Evolutionary conservation across 1,284 basidiomycete species (phyloP).

Genomic region (Pseudomicrostroma phylloplanum): DNA sequence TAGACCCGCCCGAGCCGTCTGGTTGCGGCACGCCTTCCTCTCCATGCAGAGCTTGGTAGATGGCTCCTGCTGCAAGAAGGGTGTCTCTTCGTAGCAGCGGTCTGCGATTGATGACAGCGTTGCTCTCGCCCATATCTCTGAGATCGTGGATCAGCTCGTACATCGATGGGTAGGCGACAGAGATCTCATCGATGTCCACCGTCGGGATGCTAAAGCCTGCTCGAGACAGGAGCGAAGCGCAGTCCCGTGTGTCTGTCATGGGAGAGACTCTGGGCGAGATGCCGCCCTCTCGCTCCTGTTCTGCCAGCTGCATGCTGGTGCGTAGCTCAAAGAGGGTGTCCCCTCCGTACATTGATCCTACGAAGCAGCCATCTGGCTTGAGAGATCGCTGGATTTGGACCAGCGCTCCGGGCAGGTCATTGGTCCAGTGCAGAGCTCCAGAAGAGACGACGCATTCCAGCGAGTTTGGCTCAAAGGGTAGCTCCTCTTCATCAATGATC

Average conservation of each 20-base stretch:
- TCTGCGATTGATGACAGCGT: conserved; percentile 67
- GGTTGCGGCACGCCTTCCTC: conserved; percentile 1
- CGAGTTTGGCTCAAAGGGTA: conserved; percentile 62
- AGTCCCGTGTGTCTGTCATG: conserved; percentile 88
- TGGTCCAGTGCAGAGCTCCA: conserved; percentile 91
- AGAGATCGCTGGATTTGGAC: conserved; percentile 81
- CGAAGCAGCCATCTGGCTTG: conserved; percentile 85
- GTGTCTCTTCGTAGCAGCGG: conserved; percentile 76
- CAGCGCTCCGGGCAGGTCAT: conserved; percentile 88
- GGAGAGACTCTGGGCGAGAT: conserved; percentile 91
- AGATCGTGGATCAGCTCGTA: conserved; percentile 93
- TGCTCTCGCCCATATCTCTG: conserved; percentile 91
- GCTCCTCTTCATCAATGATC: conserved; percentile 42
- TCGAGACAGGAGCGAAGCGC: conserved; percentile 61
- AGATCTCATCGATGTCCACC: conserved; percentile 89
- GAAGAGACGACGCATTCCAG: conserved; percentile 90
- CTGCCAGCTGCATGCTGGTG: conserved; percentile 84
- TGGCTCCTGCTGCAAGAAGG: conserved; percentile 78
- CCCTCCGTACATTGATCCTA: conserved; percentile 89
- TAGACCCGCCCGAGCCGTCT: conserved; percentile 59
- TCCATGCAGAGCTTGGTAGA: conserved; percentile 71
- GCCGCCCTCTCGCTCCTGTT: conserved; percentile 88
- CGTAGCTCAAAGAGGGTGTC: conserved; percentile 93
- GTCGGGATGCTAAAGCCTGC: conserved; percentile 92
- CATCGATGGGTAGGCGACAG: conserved; percentile 85